phyloP scores from a whole-genome alignment of 2,329 filamentous ascomycete genomes.

The Talaromyces piceae region DNA sequence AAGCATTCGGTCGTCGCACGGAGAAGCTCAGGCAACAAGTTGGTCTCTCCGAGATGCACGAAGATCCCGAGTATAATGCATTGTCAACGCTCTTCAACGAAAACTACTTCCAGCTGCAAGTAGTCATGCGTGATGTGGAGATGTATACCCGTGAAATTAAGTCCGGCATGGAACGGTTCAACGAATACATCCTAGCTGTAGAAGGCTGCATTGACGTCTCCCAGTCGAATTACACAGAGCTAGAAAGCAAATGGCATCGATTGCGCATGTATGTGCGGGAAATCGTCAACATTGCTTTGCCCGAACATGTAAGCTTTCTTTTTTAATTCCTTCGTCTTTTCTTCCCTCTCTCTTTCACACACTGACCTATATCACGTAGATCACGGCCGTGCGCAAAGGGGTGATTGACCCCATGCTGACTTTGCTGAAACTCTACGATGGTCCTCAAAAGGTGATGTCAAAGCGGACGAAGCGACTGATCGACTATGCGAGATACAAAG shows the following conservation, averaged over 20 bases:
- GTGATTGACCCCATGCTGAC: conserved; percentile 79
- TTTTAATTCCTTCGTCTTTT: background rate
- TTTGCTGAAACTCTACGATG: conserved; percentile 71
- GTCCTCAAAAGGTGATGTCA: conserved; percentile 81
- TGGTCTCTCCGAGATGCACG: conserved; percentile 57
- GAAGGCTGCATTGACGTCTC: conserved; percentile 68
- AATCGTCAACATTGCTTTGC: conserved; percentile 71
- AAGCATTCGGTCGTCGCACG: conserved; percentile 81
- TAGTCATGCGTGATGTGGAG: conserved; percentile 89
- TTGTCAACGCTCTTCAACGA: conserved; percentile 82
- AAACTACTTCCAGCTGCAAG: conserved; percentile 84
- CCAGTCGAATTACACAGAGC: conserved; percentile 67
- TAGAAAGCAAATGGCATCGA: conserved; percentile 89
- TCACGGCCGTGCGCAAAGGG: conserved; percentile 63
- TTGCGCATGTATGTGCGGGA: conserved; percentile 84
- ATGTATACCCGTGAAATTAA: conserved; percentile 78
- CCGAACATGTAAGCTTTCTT: conserved; percentile 59
- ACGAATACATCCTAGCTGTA: conserved; percentile 72
- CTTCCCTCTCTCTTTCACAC: background rate
- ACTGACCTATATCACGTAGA: conserved; percentile 25
- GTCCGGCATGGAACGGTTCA: conserved; percentile 71
- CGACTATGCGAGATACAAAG: conserved; percentile 76
- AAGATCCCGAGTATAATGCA: conserved; percentile 74
- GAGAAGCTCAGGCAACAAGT: conserved; percentile 74
- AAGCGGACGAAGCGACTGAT: conserved; percentile 89